phyloP scores from a whole-genome alignment of 2,329 filamentous ascomycete species.

The Zymoseptoria tritici region DNA sequence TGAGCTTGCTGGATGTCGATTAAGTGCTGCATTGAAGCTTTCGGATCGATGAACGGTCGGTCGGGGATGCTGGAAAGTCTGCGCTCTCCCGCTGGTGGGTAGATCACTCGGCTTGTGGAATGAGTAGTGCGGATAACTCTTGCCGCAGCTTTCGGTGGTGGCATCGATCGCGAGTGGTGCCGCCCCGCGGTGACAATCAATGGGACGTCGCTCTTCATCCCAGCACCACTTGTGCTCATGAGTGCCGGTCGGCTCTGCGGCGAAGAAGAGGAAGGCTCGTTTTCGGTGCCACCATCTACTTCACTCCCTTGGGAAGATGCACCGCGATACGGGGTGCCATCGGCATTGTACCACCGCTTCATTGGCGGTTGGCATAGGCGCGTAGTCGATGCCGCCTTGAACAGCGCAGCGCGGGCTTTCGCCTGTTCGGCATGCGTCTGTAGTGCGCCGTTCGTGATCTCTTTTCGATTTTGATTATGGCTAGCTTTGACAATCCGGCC shows the following conservation, averaged over 20 bases:
- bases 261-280: background rate
- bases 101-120: background rate
- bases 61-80: conserved; percentile 1
- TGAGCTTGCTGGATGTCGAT: conserved; percentile 1
- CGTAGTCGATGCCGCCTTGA: background rate
- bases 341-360: background rate
- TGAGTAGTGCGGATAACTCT: background rate
- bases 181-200: background rate
- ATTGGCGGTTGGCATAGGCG: background rate
- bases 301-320: background rate
- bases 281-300: background rate
- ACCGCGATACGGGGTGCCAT: background rate
- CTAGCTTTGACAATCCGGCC: background rate
- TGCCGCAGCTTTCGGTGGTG: background rate
- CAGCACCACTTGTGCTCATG: background rate
- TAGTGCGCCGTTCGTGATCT: background rate
- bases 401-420: background rate
- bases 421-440: background rate
- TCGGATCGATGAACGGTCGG: background rate
- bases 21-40: conserved; percentile 1
- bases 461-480: background rate
- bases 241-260: background rate
- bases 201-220: background rate
- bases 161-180: background rate
- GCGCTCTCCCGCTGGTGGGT: background rate